Percentiles rank a stretch among this genome's conserved stretches.
Conservation (phyloP, 441 rosid species). For the Flueggea neowawraea region DNA sequence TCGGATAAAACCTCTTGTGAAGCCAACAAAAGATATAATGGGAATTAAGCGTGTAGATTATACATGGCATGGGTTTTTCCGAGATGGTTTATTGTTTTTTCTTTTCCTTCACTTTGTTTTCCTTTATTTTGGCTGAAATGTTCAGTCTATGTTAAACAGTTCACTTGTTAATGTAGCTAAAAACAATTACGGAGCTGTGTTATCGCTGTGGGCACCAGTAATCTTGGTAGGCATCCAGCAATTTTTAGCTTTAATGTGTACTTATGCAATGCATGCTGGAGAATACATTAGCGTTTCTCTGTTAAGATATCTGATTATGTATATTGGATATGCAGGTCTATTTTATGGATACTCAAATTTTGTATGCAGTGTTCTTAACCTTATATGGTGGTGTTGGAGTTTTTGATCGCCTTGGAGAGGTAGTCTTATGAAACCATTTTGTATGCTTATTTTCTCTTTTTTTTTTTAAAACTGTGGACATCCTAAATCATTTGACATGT, state of each 20-base stretch:
- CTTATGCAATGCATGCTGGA: background rate
- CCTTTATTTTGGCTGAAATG: constrained; percentile 4
- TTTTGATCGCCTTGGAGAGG: constrained; percentile 99
- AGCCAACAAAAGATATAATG: constrained; percentile 95
- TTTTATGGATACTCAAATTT: constrained; percentile 98
- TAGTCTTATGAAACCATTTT: constrained; percentile 23
- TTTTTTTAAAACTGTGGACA: constrained; percentile 1
- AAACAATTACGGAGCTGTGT: constrained; percentile 70
- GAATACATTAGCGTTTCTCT: constrained; percentile 6
- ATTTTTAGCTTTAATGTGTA: constrained; percentile 6
- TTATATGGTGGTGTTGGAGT: constrained; percentile 97
- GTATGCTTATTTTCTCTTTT: background rate
- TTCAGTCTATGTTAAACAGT: constrained; percentile 17
- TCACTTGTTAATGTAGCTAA: constrained; percentile 49
- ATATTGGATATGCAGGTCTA: constrained; percentile 60
- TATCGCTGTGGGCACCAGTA: constrained; percentile 85
- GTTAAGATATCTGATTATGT: constrained; percentile 12
- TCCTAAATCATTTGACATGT: background rate
- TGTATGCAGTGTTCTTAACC: constrained; percentile 93
- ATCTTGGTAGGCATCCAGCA: constrained; percentile 46
- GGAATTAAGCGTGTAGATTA: constrained; percentile 58
- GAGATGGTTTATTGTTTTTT: constrained; percentile 43
- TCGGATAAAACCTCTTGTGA: constrained; percentile 85
- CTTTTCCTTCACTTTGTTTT: constrained; percentile 1
- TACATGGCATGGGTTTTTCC: constrained; percentile 94